Conservation (phyloP, 148 eudicot species). For the Polygonum aviculare region DNA sequence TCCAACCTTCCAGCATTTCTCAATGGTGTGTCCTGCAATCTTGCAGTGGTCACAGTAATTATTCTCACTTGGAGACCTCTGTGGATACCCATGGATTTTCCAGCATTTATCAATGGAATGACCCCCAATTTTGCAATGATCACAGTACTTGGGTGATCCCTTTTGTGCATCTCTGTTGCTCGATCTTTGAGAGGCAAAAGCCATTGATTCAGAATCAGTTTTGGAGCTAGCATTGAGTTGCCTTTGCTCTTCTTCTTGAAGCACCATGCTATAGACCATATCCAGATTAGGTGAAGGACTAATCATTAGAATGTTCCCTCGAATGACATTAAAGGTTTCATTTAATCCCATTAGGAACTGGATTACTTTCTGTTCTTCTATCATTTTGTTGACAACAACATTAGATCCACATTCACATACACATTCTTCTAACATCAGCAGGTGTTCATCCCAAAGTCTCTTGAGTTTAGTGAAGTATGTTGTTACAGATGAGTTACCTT, state of each 20-base stretch:
- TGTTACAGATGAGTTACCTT: background rate
- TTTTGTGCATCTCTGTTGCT: background rate
- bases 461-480: background rate
- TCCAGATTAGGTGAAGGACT: background rate
- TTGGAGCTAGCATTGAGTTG: background rate
- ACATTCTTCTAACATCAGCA: background rate
- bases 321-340: background rate
- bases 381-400: background rate
- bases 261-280: background rate
- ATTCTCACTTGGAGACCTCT: background rate
- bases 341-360: background rate
- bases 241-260: background rate
- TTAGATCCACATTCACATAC: background rate
- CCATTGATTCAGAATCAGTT: background rate
- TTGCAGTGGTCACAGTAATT: background rate
- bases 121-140: background rate
- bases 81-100: background rate
- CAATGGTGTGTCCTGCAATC: background rate
- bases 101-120: background rate
- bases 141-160: background rate
- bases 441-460: background rate
- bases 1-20: background rate
- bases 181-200: background rate
- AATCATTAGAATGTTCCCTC: background rate
- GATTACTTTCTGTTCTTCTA: background rate